Percentiles rank a stretch among this genome's conserved stretches.
Conservation (phyloP, 306 rosid genomes). For the Quercus suber region DNA sequence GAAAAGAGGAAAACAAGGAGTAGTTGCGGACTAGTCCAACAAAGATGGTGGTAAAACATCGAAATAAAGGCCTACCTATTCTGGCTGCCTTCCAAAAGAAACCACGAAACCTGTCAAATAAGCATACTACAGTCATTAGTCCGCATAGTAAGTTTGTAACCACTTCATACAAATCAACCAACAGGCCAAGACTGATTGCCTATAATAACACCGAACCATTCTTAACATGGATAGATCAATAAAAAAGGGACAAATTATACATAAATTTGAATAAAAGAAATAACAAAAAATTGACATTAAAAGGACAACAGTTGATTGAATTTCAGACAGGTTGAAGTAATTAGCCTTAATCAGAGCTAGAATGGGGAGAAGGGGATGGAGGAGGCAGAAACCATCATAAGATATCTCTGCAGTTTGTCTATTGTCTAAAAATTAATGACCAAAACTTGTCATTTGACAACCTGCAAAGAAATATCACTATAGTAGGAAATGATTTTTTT, state of each 20-base stretch:
- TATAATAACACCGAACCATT: neutral
- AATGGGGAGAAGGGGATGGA: neutral
- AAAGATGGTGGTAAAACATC: conserved; percentile 3
- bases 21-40: neutral
- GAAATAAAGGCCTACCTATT: conserved; percentile 39
- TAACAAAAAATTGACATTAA: neutral
- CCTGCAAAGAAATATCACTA: neutral
- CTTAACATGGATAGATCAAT: neutral
- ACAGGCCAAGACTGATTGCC: neutral
- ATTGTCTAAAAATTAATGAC: neutral
- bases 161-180: neutral
- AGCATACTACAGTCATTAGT: conserved; percentile 12
- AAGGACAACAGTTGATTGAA: neutral
- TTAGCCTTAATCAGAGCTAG: neutral
- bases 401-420: neutral
- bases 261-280: neutral
- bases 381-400: neutral
- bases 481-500: neutral
- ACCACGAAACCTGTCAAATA: conserved; percentile 55
- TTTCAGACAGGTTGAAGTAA: neutral
- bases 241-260: neutral
- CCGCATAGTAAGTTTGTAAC: neutral
- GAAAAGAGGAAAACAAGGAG: neutral
- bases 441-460: neutral
- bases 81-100: conserved; percentile 83